phyloP scores from a whole-genome alignment of 2,329 filamentous ascomycete species.

The Colletotrichum navitas region DNA sequence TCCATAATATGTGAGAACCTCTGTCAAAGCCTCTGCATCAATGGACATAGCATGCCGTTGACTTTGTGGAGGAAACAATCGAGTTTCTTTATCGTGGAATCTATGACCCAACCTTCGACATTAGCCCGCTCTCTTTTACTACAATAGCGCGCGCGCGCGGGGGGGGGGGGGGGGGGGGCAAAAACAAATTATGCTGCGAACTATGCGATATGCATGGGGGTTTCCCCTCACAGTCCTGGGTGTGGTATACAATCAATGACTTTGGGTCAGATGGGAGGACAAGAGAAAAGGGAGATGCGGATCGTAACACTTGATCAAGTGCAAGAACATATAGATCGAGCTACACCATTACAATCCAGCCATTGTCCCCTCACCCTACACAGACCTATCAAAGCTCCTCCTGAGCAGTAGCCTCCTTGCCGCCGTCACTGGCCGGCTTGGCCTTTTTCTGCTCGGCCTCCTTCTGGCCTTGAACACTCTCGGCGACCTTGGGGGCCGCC shows the following conservation, averaged over 20 bases:
- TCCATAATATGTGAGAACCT: neutral
- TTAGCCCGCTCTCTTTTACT: neutral
- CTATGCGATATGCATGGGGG: neutral
- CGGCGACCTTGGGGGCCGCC: constrained; percentile 55
- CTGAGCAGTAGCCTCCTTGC: constrained; percentile 66
- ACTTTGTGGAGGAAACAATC: constrained; percentile 10
- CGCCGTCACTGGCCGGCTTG: constrained; percentile 72
- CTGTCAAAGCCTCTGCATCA: neutral
- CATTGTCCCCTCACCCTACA: neutral
- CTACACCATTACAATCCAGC: constrained; percentile 7
- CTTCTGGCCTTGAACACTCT: constrained; percentile 70
- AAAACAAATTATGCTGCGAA: neutral
- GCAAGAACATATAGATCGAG: neutral
- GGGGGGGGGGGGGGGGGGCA: too few relatives aligned
- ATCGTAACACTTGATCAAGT: constrained; percentile 7
- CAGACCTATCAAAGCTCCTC: constrained; percentile 52
- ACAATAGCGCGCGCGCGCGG: too few relatives aligned
- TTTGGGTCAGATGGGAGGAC: neutral
- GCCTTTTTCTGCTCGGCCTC: constrained; percentile 67
- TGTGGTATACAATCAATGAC: constrained; percentile 14
- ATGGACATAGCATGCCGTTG: neutral
- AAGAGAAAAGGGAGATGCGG: neutral
- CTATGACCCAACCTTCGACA: neutral
- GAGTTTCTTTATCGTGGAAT: neutral
- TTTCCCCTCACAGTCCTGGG: neutral